Conservation (phyloP, 768 basidiomycete species). For the Candolleomyces efflorescens region DNA sequence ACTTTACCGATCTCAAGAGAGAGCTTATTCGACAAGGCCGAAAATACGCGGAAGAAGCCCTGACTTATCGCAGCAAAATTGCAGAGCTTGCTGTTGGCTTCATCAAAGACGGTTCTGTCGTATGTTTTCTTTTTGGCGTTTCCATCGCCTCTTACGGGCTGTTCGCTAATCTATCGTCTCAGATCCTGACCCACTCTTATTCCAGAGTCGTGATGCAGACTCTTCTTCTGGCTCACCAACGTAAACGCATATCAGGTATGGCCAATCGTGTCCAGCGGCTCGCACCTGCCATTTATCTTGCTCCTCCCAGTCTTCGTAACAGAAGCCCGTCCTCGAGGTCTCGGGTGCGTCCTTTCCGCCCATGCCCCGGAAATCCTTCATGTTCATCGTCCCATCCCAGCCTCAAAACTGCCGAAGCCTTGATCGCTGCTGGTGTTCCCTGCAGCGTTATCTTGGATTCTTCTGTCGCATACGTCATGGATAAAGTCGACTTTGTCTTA, state of each 20-base stretch:
- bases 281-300: conserved; percentile 14
- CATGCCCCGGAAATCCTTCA: conserved; percentile 11
- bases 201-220: conserved; percentile 95
- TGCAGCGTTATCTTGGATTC: conserved; percentile 94
- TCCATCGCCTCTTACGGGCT: conserved; percentile 4
- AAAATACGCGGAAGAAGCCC: conserved; percentile 71
- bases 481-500: conserved; percentile 90
- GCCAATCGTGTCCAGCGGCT: conserved; percentile 15
- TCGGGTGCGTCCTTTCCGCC: conserved; percentile 57
- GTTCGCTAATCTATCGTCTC: conserved; percentile 14
- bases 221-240: conserved; percentile 82
- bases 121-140: conserved; percentile 27
- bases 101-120: conserved; percentile 93
- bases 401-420: conserved; percentile 83
- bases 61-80: conserved; percentile 86
- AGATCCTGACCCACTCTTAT: conserved; percentile 97
- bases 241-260: conserved; percentile 81
- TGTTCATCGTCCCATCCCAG: conserved; percentile 36
- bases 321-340: conserved; percentile 86
- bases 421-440: conserved; percentile 88
- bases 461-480: conserved; percentile 96
- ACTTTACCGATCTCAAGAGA: conserved; percentile 77
- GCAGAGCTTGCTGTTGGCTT: conserved; percentile 86
- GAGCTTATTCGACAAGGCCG: conserved; percentile 80
- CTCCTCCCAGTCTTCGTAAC: conserved; percentile 80